These are phyloP conservation scores for Nothophoma quercina DNA, from an alignment of 2,329 filamentous ascomycete genomes.

Conservation along the genomic window DNA sequence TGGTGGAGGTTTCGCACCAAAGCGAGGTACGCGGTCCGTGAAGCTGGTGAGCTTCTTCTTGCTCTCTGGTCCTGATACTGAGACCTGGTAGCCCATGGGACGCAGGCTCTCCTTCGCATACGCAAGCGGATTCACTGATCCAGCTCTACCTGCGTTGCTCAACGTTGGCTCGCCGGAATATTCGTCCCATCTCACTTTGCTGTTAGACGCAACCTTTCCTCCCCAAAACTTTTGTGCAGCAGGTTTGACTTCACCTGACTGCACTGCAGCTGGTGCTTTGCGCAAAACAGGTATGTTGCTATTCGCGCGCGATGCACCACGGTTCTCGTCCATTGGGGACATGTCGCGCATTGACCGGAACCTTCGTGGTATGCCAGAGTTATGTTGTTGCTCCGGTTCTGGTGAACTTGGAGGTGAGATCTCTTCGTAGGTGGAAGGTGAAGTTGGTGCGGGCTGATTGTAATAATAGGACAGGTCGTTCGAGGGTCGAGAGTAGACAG, in stretches of 20 bases:
- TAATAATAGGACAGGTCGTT: slow-evolving; percentile 42
- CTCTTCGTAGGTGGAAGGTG: slow-evolving; percentile 42
- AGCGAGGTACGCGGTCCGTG: slow-evolving; percentile 38
- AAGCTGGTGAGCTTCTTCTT: slow-evolving; percentile 39
- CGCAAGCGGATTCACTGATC: slow-evolving; percentile 63
- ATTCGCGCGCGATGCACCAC: slow-evolving; percentile 20
- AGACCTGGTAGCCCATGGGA: slow-evolving; percentile 46
- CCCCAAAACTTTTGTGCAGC: slow-evolving; percentile 46
- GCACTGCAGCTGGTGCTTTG: slow-evolving; percentile 36
- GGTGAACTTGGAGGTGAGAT: slow-evolving; percentile 49
- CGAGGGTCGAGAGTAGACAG: slow-evolving; percentile 67
- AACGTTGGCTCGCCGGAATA: slow-evolving; percentile 71
- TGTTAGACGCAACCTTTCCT: slow-evolving; percentile 45
- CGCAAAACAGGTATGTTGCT: slow-evolving; percentile 47
- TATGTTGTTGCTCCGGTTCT: slow-evolving; percentile 41
- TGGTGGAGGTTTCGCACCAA: slow-evolving; percentile 34
- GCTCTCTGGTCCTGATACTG: slow-evolving; percentile 35
- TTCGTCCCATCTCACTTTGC: slow-evolving; percentile 65
- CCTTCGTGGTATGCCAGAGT: slow-evolving; percentile 31
- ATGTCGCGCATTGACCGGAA: slow-evolving; percentile 49
- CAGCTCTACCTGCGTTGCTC: slow-evolving; percentile 60
- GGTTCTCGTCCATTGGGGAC: slow-evolving; percentile 50
- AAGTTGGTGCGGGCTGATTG: slow-evolving; percentile 26
- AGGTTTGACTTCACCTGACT: slow-evolving; percentile 26
- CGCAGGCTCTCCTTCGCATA: slow-evolving; percentile 33